Base-by-base conservation (phyloP, 345 rosid genomes). In the Murraya paniculata region DNA sequence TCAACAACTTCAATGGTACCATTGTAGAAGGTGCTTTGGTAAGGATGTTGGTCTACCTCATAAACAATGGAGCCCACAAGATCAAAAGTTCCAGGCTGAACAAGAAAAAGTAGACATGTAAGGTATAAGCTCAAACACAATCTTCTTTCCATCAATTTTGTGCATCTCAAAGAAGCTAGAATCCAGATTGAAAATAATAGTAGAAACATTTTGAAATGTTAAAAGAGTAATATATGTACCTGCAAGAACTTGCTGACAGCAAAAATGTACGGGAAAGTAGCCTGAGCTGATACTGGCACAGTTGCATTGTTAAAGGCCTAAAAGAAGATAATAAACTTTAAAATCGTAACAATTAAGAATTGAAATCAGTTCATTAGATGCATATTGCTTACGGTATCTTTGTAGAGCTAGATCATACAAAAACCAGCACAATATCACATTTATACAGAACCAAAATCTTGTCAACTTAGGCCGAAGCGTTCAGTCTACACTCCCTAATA, bases 1-100 rank as follows among this genome's bases (percentile, higher is more conserved):
- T 96, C 99, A 62, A 91, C 86, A 76, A 94, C 97, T 88, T 96
- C 99, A n/a, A 96, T 79, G 76, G 98, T 92, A 77, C 94, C 97
- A 78, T 94, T 96, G 79, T 89, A 90, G 82, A 92, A 94, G 36
- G 84, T 85, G 82, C 82, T 94, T 76, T 90, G 89, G 82, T 88
- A 92, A 28, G 94, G 93, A 65, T 90, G 88, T 80, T 91, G 93
- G 83, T 92, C 93, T 58, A 96, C 86, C 80, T 94, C 94, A 62
- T 91, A 94, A 27, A 92, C 53, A 69, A 96, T 87, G 50, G 90
- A 87, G 39, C 95, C 99, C 76, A 92, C 98, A 13, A 96, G 91
- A 89, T 96, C 99, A 84, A 94, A 96, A 50, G 82, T 90, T 75
- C 98, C 98, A 31, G 97, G 87, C 99, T 94, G 87, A 79, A 80